Evolutionary conservation across 2,329 filamentous ascomycete genomes (phyloP).

Genomic region (Pseudogymnoascus sp.): DNA sequence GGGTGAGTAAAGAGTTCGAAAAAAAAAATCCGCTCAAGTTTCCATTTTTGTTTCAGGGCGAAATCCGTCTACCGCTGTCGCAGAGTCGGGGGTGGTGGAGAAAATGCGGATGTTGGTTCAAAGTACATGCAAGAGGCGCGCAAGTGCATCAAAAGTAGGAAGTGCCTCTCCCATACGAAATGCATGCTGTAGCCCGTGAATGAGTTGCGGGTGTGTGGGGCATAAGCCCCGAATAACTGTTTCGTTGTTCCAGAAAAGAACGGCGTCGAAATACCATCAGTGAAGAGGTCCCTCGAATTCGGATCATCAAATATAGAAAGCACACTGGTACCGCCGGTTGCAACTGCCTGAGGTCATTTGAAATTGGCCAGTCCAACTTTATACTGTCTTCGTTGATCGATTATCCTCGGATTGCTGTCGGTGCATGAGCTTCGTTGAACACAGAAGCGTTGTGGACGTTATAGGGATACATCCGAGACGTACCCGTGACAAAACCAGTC

Average conservation of each 20-base stretch:
- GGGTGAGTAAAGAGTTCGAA: slow-evolving; percentile 3
- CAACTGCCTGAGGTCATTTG: background rate
- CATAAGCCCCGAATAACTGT: background rate
- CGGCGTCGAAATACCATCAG: background rate
- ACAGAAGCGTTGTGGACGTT: slow-evolving; percentile 25
- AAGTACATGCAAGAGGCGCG: slow-evolving; percentile 1
- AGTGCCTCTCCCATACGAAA: background rate
- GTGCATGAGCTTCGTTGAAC: slow-evolving; percentile 28
- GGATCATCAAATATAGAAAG: background rate
- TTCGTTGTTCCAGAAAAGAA: background rate
- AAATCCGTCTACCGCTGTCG: background rate
- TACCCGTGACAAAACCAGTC: slow-evolving; percentile 39
- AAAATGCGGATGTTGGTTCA: background rate
- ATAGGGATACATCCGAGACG: slow-evolving; percentile 31
- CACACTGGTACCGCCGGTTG: background rate
- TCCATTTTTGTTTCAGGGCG: background rate
- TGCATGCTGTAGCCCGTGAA: background rate
- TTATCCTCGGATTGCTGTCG: slow-evolving; percentile 30
- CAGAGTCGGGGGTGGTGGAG: background rate
- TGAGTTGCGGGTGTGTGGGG: background rate
- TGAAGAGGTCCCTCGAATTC: slow-evolving; percentile 3
- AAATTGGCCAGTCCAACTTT: background rate
- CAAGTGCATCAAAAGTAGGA: slow-evolving; percentile 1
- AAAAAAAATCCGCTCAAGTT: background rate
- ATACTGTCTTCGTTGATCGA: background rate